Conservation (phyloP, 768 basidiomycete genomes). For the Suillus weaverae region DNA sequence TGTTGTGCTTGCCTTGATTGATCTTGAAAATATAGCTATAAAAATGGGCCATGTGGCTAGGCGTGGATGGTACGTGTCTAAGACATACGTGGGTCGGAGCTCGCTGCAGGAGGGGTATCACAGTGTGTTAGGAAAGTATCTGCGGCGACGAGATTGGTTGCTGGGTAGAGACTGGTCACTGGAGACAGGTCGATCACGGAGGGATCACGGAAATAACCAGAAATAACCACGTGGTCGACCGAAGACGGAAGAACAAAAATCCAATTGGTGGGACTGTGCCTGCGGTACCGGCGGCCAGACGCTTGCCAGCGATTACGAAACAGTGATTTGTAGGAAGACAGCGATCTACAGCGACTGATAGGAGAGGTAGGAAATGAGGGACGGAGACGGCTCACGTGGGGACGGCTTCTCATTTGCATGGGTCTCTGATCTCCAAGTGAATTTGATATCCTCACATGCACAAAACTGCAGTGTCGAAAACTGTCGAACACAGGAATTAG, state of each 20-base stretch:
- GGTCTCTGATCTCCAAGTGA: neutral
- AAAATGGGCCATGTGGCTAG: neutral
- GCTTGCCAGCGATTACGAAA: neutral
- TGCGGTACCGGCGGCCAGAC: neutral
- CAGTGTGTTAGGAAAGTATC: neutral
- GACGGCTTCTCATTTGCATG: neutral
- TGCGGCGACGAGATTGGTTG: neutral
- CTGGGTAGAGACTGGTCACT: neutral
- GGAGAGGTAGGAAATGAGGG: neutral
- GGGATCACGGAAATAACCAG: slow-evolving; percentile 3
- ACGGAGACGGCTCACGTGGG: slow-evolving; percentile 4
- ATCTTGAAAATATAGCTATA: neutral
- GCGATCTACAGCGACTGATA: neutral
- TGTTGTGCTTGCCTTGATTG: neutral
- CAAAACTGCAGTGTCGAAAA: neutral
- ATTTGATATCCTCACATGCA: neutral
- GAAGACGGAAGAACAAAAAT: neutral
- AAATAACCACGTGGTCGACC: neutral
- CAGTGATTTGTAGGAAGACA: neutral
- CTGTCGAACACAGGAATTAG: neutral
- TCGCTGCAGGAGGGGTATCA: neutral
- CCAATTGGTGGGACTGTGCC: neutral
- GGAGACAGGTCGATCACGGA: neutral
- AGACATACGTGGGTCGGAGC: neutral
- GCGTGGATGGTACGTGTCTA: neutral